Percentiles rank a stretch among this genome's conserved stretches.
Evolutionary conservation across 1,139 yeast species (phyloP).

Genomic region (Geotrichum bryndzae): DNA sequence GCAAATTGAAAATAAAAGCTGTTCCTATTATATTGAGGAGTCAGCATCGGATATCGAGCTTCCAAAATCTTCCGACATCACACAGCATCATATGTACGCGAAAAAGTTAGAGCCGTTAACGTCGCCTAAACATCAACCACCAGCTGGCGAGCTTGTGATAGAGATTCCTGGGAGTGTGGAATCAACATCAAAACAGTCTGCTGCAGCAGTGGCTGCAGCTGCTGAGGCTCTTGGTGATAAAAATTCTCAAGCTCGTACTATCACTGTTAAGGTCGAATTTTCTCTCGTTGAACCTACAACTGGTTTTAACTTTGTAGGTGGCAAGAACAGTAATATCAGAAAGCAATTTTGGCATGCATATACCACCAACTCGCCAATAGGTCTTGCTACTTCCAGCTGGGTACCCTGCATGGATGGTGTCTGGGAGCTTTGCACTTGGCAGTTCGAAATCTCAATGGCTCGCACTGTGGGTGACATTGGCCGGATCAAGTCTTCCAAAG

Average conservation of each 20-base stretch:
- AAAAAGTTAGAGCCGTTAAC: slow-evolving; percentile 49
- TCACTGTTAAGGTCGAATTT: slow-evolving; percentile 66
- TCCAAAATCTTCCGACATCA: slow-evolving; percentile 42
- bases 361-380: slow-evolving; percentile 72
- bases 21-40: slow-evolving; percentile 49
- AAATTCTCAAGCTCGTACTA: slow-evolving; percentile 39
- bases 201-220: slow-evolving; percentile 30
- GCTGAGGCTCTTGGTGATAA: slow-evolving; percentile 18
- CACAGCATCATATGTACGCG: slow-evolving; percentile 60
- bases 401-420: slow-evolving; percentile 90
- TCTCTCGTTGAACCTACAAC: slow-evolving; percentile 58
- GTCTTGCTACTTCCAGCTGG: slow-evolving; percentile 88
- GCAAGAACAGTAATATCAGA: slow-evolving; percentile 34
- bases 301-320: slow-evolving; percentile 73
- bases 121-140: slow-evolving; percentile 34
- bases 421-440: slow-evolving; percentile 92
- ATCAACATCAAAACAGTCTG: slow-evolving; percentile 20
- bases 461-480: slow-evolving; percentile 64
- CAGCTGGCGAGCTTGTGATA: slow-evolving; percentile 66
- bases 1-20: slow-evolving; percentile 53
- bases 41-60: slow-evolving; percentile 42
- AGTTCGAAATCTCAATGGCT: slow-evolving; percentile 75
- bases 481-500: slow-evolving; percentile 9
- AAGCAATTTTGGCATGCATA: slow-evolving; percentile 72
- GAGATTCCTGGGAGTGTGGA: slow-evolving; percentile 49